phyloP scores from a whole-genome alignment of 352 stramenopile genomes.

The Phytopythium boreale region DNA sequence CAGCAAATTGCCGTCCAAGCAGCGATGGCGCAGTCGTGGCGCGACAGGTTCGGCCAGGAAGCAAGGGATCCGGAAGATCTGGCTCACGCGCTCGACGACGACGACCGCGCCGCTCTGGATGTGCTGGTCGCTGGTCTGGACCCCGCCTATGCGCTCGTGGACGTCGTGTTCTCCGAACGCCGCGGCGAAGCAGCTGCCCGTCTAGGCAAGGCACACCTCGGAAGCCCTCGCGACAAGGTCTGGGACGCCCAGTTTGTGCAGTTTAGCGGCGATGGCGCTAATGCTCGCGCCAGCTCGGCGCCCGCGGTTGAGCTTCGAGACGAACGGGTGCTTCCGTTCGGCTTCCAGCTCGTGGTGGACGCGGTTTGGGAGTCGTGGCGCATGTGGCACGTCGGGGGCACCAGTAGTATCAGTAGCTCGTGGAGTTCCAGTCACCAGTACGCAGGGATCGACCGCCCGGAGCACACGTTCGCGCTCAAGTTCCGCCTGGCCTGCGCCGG shows the following conservation, averaged over 20 bases:
- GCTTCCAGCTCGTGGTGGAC: slow-evolving; percentile 24
- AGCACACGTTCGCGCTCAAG: slow-evolving; percentile 35
- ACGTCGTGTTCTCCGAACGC: slow-evolving; percentile 18
- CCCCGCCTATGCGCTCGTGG: slow-evolving; percentile 15
- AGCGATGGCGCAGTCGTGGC: not conserved
- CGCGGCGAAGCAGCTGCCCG: slow-evolving; percentile 7
- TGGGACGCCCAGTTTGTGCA: slow-evolving; percentile 3
- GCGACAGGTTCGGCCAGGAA: slow-evolving; percentile 3
- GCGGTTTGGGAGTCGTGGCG: slow-evolving; percentile 34
- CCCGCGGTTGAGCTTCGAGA: slow-evolving; percentile 17
- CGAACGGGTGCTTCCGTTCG: slow-evolving; percentile 23
- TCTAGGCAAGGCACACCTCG: not conserved
- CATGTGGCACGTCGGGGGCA: slow-evolving; percentile 29
- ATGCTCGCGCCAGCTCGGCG: not conserved
- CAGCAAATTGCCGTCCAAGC: slow-evolving; percentile 14
- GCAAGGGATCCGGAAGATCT: not conserved
- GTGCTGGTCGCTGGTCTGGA: slow-evolving; percentile 22
- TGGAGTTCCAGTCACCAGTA: slow-evolving; percentile 25
- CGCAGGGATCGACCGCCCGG: slow-evolving; percentile 19
- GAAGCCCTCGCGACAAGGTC: not conserved
- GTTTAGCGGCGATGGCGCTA: slow-evolving; percentile 2
- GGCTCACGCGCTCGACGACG: slow-evolving; percentile 17
- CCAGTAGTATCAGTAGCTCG: slow-evolving; percentile 25
- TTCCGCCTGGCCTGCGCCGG: slow-evolving; percentile 18
- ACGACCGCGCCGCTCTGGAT: slow-evolving; percentile 19